phyloP scores from a whole-genome alignment of 2,329 filamentous ascomycete species.

The Arthrocladium fulminans region DNA sequence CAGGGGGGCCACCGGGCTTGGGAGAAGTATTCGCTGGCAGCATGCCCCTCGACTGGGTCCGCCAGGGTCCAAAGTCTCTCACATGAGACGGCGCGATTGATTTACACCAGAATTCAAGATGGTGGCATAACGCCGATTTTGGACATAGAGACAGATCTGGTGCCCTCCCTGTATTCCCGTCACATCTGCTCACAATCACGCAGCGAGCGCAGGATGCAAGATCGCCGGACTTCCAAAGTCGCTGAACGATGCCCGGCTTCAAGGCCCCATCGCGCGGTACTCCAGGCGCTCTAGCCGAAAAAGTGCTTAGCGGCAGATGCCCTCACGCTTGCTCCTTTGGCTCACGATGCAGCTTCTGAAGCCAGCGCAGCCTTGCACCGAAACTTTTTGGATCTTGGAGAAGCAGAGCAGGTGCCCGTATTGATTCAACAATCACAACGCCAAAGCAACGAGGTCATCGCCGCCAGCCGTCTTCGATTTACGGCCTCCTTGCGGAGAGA shows the following conservation, averaged over 20 bases:
- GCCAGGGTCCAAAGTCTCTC: neutral
- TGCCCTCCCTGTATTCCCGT: too few species aligned
- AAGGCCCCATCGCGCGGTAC: neutral
- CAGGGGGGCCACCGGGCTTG: neutral
- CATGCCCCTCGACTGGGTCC: neutral
- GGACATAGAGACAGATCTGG: too few species aligned
- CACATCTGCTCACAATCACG: too few species aligned
- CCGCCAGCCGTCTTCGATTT: neutral
- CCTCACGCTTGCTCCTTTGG: neutral
- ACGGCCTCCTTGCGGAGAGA: constrained; percentile 13
- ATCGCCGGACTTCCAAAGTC: neutral
- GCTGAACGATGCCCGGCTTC: neutral
- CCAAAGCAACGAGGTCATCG: neutral
- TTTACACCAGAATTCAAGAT: too few species aligned
- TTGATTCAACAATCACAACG: neutral
- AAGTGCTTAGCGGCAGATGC: neutral
- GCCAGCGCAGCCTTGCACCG: constrained; percentile 1
- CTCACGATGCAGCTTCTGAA: neutral
- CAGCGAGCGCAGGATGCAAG: too few species aligned
- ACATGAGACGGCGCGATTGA: too few species aligned
- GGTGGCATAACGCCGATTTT: too few species aligned
- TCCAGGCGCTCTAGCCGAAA: neutral
- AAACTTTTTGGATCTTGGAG: constrained; percentile 3
- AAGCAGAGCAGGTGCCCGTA: constrained; percentile 1
- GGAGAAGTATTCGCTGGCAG: neutral